Conservation (phyloP, 78 protist genomes). For the Speleostelium caveatum region DNA sequence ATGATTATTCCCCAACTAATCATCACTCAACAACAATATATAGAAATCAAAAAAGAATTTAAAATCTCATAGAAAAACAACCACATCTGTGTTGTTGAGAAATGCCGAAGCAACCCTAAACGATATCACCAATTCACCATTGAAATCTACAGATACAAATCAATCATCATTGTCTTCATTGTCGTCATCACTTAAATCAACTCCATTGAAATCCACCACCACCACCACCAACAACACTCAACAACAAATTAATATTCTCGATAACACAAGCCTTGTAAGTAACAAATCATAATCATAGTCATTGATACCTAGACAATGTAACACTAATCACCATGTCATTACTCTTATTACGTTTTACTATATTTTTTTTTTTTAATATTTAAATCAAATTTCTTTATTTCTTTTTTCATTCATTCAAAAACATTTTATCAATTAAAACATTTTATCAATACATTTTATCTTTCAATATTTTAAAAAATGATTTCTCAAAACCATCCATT, state of each 20-base stretch:
- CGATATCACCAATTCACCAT: slow-evolving; percentile 37
- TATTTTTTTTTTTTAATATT: neutral
- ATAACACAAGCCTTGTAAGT: slow-evolving; percentile 30
- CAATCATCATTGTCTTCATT: neutral
- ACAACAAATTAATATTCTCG: slow-evolving; percentile 7
- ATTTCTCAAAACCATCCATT: slow-evolving; percentile 60
- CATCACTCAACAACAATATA: neutral
- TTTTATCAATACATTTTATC: neutral
- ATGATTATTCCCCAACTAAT: neutral
- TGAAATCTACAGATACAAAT: neutral
- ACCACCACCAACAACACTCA: neutral
- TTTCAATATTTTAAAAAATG: slow-evolving; percentile 3
- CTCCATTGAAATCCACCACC: slow-evolving; percentile 8
- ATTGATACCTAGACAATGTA: neutral
- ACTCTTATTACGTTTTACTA: neutral
- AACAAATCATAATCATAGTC: neutral
- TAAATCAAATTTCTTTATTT: slow-evolving; percentile 15
- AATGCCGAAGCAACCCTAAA: slow-evolving; percentile 47
- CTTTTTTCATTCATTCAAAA: neutral
- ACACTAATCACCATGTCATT: neutral
- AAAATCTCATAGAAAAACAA: slow-evolving; percentile 64
- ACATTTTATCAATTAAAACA: neutral
- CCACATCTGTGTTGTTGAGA: slow-evolving; percentile 53
- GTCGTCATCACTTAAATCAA: slow-evolving; percentile 7
- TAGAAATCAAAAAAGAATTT: neutral